Percentiles rank a stretch among this genome's conserved stretches.
Conservation (phyloP, 306 rosid species). For the Adenanthera pavonina region DNA sequence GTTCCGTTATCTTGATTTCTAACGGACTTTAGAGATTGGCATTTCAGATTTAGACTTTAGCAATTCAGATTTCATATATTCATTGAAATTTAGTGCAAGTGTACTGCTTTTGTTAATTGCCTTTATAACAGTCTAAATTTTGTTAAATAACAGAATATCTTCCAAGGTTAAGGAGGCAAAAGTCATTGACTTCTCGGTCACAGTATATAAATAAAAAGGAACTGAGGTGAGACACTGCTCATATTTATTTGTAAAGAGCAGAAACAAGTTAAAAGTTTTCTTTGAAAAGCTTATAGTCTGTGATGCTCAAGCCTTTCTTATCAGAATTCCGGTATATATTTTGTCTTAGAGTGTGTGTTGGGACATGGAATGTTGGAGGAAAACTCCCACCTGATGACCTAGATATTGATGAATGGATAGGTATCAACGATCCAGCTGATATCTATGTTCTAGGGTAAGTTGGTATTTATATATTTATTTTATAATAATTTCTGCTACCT, state of each 20-base stretch:
- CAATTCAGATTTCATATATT: neutral
- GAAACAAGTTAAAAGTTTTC: conserved; percentile 26
- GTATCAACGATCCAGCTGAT: conserved; percentile 83
- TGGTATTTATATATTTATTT: neutral
- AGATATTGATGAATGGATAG: conserved; percentile 91
- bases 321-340: conserved; percentile 35
- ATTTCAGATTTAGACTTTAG: neutral
- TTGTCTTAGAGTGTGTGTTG: conserved; percentile 72
- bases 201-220: conserved; percentile 88
- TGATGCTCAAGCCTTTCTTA: conserved; percentile 42
- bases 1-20: neutral
- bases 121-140: conserved; percentile 24
- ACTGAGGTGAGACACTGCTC: conserved; percentile 61
- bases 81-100: neutral
- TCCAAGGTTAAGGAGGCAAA: conserved; percentile 80
- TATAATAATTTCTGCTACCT: neutral
- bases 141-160: conserved; percentile 54
- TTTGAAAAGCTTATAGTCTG: conserved; percentile 16
- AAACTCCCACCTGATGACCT: conserved; percentile 86
- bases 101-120: neutral
- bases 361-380: conserved; percentile 98
- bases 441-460: conserved; percentile 83
- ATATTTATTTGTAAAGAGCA: conserved; percentile 25
- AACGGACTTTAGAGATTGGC: conserved; percentile 6
- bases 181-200: conserved; percentile 87